Percentiles rank a stretch among this genome's conserved stretches.
These are phyloP conservation scores for Saturnispora galanensis DNA, from an alignment of 805 yeast species.

Conservation along the genomic window DNA sequence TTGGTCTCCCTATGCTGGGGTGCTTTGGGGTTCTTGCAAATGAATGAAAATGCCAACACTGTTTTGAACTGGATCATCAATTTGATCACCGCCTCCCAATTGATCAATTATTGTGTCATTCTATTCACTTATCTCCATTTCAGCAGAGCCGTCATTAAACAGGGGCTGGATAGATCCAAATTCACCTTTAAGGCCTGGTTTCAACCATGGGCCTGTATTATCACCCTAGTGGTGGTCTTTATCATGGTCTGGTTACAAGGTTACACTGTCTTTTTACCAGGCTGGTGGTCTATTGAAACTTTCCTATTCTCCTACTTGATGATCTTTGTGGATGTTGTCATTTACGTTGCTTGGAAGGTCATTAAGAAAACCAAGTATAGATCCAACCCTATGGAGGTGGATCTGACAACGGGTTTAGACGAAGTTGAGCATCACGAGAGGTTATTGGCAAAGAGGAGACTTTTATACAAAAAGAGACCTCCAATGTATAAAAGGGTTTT, in stretches of 20 bases:
- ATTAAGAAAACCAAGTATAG: conserved; percentile 38
- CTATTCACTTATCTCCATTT: conserved; percentile 52
- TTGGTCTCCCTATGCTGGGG: conserved; percentile 50
- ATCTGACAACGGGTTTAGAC: conserved; percentile 41
- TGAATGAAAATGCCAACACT: conserved; percentile 47
- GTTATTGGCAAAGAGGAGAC: conserved; percentile 11
- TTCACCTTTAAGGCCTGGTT: conserved; percentile 44
- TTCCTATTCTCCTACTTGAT: conserved; percentile 65
- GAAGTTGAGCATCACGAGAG: conserved; percentile 53
- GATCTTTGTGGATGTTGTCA: conserved; percentile 45
- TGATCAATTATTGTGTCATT: conserved; percentile 50
- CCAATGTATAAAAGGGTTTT: conserved; percentile 3
- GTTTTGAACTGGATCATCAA: conserved; percentile 69
- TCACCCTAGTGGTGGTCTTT: conserved; percentile 17
- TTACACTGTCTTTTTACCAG: conserved; percentile 43
- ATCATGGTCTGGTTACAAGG: conserved; percentile 37
- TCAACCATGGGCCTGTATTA: conserved; percentile 20
- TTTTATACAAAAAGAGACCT: conserved; percentile 3
- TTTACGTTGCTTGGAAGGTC: conserved; percentile 45
- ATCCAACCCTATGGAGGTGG: conserved; percentile 37
- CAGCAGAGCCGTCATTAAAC: conserved; percentile 46
- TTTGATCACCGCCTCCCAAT: conserved; percentile 59
- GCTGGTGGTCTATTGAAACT: conserved; percentile 61
- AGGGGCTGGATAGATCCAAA: conserved; percentile 35
- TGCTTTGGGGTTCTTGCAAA: conserved; percentile 55